Evolutionary conservation across 805 yeast genomes (phyloP).

Genomic region (Metschnikowia hibisci): DNA sequence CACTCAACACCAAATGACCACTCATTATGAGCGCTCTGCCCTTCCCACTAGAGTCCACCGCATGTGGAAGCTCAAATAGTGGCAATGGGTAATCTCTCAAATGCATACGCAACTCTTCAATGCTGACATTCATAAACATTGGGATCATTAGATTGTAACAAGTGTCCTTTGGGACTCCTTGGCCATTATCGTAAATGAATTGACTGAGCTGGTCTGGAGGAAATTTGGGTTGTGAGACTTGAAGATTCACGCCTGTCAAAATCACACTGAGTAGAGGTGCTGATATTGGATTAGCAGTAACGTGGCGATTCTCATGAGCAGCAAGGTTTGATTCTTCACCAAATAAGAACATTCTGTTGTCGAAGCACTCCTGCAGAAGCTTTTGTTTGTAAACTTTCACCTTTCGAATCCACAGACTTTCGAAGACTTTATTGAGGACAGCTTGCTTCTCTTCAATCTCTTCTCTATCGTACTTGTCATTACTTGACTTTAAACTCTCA

Average conservation of each 20-base stretch:
- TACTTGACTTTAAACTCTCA: not conserved
- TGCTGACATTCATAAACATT: constrained; percentile 47
- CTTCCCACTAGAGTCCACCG: constrained; percentile 19
- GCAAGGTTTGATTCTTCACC: constrained; percentile 29
- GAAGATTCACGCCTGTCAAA: constrained; percentile 26
- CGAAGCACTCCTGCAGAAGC: constrained; percentile 9
- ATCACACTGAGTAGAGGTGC: constrained; percentile 36
- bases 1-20: constrained; percentile 71
- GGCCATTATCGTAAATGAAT: constrained; percentile 71
- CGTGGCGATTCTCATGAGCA: constrained; percentile 20
- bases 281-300: constrained; percentile 28
- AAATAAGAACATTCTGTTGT: constrained; percentile 27
- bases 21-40: constrained; percentile 29
- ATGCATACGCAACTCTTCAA: constrained; percentile 64
- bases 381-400: constrained; percentile 44
- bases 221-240: constrained; percentile 27
- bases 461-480: not conserved
- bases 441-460: constrained; percentile 5
- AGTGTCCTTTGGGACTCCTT: constrained; percentile 74
- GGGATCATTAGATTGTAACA: constrained; percentile 69
- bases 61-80: constrained; percentile 63
- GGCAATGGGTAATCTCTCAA: constrained; percentile 87
- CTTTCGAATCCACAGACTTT: constrained; percentile 58
- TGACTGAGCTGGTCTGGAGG: constrained; percentile 42
- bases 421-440: constrained; percentile 10